These are phyloP conservation scores for Podospora tetraspora DNA, from an alignment of 495 filamentous ascomycete species.

Conservation along the genomic window DNA sequence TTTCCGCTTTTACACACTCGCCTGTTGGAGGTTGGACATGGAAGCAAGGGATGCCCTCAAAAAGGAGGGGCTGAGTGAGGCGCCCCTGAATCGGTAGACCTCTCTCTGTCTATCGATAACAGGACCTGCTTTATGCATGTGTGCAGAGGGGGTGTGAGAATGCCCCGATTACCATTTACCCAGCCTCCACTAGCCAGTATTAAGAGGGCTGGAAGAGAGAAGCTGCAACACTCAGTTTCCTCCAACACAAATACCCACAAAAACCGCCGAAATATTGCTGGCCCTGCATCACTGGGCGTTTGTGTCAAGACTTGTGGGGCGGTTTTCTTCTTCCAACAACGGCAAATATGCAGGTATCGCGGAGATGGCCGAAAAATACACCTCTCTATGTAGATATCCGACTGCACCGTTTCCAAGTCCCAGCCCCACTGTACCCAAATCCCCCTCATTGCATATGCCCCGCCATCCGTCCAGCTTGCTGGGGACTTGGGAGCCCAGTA, in stretches of 20 bases:
- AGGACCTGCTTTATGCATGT: not conserved
- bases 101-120: not conserved
- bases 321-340: not conserved
- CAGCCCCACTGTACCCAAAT: not conserved
- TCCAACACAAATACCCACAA: not conserved
- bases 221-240: not conserved
- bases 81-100: not conserved
- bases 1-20: not conserved
- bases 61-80: not conserved
- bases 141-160: not conserved
- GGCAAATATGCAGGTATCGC: not conserved
- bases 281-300: not conserved
- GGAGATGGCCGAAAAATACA: not conserved
- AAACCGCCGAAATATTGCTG: not conserved
- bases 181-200: not conserved
- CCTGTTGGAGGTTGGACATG: not conserved
- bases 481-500: conserved; percentile 4
- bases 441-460: conserved; percentile 21
- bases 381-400: not conserved
- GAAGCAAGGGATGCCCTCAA: not conserved
- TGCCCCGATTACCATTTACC: not conserved
- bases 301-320: not conserved
- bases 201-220: not conserved
- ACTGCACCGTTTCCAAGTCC: not conserved
- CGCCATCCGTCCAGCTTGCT: conserved; percentile 21